phyloP scores from a whole-genome alignment of 208 protist genomes.

The Trypanosomatidae sp. region DNA sequence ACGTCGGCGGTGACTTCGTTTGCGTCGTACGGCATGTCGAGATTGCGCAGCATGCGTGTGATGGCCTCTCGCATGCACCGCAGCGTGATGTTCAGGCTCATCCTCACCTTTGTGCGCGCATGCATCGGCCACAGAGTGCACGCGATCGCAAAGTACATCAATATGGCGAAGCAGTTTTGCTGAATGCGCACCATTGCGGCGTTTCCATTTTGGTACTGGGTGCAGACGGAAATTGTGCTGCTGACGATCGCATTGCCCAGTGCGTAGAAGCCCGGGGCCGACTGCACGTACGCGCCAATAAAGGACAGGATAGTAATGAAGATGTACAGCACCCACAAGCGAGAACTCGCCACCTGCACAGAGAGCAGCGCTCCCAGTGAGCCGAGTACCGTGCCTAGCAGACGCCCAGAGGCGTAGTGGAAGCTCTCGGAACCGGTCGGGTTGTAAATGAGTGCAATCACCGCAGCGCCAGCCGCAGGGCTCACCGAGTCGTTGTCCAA shows the following conservation, averaged over 20 bases:
- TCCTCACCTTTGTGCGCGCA: conserved; percentile 66
- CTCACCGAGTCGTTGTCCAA: conserved; percentile 69
- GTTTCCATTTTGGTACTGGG: conserved; percentile 70
- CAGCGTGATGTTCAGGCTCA: conserved; percentile 83
- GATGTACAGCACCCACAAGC: conserved; percentile 70
- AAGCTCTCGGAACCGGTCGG: conserved; percentile 89
- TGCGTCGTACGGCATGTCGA: conserved; percentile 85
- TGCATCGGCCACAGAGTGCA: conserved; percentile 86
- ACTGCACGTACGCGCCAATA: conserved; percentile 88
- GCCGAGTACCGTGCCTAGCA: conserved; percentile 86
- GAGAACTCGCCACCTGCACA: conserved; percentile 67
- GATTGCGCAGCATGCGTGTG: conserved; percentile 77
- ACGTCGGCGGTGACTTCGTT: conserved; percentile 64
- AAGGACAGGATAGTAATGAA: conserved; percentile 74
- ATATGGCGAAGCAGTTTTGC: conserved; percentile 91
- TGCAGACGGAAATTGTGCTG: conserved; percentile 87
- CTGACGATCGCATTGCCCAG: conserved; percentile 87
- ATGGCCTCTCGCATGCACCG: conserved; percentile 81
- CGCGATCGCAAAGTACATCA: conserved; percentile 89
- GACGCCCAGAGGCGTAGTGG: conserved; percentile 82
- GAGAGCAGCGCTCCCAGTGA: conserved; percentile 64
- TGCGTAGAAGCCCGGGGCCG: conserved; percentile 76
- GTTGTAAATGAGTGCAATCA: conserved; percentile 91
- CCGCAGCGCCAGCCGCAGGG: conserved; percentile 77
- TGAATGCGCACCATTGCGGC: conserved; percentile 91